Evolutionary conservation across 2,329 filamentous ascomycete species (phyloP).

Genomic region (Ophioceras dolichostomum): DNA sequence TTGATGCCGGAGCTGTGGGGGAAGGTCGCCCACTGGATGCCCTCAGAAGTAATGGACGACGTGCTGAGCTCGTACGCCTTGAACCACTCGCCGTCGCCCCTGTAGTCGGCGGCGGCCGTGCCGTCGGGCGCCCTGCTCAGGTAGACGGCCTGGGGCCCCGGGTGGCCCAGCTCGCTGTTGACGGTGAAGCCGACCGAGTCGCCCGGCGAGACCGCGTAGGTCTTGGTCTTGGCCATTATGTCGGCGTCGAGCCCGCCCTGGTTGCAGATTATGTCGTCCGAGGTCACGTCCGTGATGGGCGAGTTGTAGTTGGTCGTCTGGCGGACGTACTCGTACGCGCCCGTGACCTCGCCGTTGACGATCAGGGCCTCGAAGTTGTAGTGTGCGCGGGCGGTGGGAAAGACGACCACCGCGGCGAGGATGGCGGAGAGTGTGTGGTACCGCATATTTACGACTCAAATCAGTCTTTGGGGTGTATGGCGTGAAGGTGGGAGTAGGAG

Average conservation of each 20-base stretch:
- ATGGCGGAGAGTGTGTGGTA: conserved; percentile 1
- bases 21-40: conserved; percentile 2
- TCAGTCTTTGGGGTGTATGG: no score
- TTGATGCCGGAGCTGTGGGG: neutral
- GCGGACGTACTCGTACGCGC: conserved; percentile 10
- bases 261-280: conserved; percentile 25
- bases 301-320: conserved; percentile 18
- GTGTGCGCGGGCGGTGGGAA: neutral
- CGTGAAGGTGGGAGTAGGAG: no score
- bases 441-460: neutral
- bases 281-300: conserved; percentile 24
- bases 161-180: conserved; percentile 20
- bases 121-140: conserved; percentile 10
- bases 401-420: neutral
- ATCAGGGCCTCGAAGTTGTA: conserved; percentile 3
- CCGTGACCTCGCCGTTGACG: conserved; percentile 10
- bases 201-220: conserved; percentile 22
- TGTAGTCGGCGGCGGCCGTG: conserved; percentile 5
- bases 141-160: conserved; percentile 24
- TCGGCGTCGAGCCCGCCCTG: conserved; percentile 15
- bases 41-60: neutral
- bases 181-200: conserved; percentile 28
- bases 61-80: conserved; percentile 5
- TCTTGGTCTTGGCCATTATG: conserved; percentile 22
- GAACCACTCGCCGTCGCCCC: conserved; percentile 8